A percentile compares a stretch with the other conserved stretches of the same genome.
Conservation (phyloP, 139 green algal genomes). For the Chlamydomonas sphaeroides region DNA sequence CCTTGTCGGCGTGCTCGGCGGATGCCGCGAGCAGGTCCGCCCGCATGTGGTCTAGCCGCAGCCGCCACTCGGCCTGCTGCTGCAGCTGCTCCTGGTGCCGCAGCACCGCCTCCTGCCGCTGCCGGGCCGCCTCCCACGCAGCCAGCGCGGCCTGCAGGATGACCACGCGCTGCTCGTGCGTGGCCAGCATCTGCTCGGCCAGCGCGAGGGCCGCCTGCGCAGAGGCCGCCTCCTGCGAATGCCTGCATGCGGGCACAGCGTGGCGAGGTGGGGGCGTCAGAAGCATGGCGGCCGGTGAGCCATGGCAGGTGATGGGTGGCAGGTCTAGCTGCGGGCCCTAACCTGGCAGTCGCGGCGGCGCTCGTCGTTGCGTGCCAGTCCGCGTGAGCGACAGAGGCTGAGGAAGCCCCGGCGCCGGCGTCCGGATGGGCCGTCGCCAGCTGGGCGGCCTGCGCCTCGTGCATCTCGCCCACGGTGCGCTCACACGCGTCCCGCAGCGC, state of each 20-base stretch:
- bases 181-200: conserved; percentile 27
- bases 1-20: conserved; percentile 5
- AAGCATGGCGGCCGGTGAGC: no score
- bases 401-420: no score
- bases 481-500: no score
- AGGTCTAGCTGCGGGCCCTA: no score
- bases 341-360: no score
- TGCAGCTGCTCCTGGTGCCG: conserved; percentile 22
- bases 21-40: background rate
- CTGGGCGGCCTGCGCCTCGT: no score
- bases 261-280: no score
- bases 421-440: no score
- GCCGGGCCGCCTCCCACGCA: conserved; percentile 8
- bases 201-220: background rate
- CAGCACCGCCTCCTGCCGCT: background rate
- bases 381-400: no score
- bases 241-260: background rate
- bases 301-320: no score
- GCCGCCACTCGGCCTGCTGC: conserved; percentile 18
- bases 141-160: conserved; percentile 14
- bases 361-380: no score
- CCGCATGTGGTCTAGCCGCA: background rate
- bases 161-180: background rate
- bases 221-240: background rate
- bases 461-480: no score